These are phyloP conservation scores for Acacia crassicarpa DNA, from an alignment of 306 rosid genomes.

Conservation along the genomic window DNA sequence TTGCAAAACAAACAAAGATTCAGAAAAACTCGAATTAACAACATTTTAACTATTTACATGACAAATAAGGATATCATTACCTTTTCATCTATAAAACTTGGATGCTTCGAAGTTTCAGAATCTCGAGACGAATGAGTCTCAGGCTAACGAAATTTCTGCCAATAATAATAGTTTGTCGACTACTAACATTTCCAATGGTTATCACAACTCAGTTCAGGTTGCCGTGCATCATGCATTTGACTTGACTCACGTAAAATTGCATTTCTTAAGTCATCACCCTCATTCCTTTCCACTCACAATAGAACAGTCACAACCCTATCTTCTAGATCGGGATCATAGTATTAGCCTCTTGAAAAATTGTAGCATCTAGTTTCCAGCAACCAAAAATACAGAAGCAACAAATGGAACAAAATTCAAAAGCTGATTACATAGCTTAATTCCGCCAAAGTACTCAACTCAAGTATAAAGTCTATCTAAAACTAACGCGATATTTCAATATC, in stretches of 20 bases:
- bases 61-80: no score
- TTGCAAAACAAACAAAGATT: no score
- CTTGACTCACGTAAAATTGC: background rate
- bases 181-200: background rate
- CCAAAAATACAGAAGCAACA: background rate
- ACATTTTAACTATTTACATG: no score
- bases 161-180: background rate
- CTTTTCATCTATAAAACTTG: no score
- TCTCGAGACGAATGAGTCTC: rapidly evolving
- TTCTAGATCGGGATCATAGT: background rate
- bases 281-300: background rate
- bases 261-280: background rate
- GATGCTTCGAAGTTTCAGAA: no score
- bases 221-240: background rate
- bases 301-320: background rate
- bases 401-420: background rate
- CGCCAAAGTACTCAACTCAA: background rate
- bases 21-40: no score
- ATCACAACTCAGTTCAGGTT: background rate
- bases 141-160: no score
- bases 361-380: background rate
- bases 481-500: background rate
- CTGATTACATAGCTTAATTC: background rate
- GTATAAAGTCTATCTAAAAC: background rate
- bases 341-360: background rate